A percentile compares a stretch with the other conserved stretches of the same genome.
Evolutionary conservation across 352 stramenopile genomes (phyloP).

Genomic region (Phytophthora europaea): DNA sequence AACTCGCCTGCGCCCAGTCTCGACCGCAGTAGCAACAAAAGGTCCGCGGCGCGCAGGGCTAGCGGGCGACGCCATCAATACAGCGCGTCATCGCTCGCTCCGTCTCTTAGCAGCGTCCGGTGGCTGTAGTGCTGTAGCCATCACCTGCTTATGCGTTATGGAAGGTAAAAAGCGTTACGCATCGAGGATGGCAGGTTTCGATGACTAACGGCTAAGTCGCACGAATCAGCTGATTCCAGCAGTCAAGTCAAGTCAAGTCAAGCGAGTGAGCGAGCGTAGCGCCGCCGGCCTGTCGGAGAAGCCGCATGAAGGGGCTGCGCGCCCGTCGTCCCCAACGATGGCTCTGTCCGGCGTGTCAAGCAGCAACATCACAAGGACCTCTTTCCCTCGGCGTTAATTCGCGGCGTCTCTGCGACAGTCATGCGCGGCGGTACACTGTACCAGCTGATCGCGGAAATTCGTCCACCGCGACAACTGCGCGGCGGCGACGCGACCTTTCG

Average conservation of each 20-base stretch:
- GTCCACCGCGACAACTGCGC: conserved; percentile 10
- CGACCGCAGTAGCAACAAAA: too few species aligned
- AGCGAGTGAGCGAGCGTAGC: neutral
- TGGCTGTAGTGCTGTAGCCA: conserved; percentile 19
- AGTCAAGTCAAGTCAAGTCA: neutral
- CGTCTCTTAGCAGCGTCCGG: conserved; percentile 6
- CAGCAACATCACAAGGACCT: neutral
- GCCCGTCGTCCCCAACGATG: neutral
- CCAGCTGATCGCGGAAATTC: conserved; percentile 10
- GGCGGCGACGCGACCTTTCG: conserved; percentile 9
- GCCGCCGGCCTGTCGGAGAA: neutral
- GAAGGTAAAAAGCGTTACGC: conserved; percentile 1
- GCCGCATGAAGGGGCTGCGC: neutral
- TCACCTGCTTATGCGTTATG: conserved; percentile 1
- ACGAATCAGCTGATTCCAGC: neutral
- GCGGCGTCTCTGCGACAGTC: conserved; percentile 34
- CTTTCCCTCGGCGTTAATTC: too few species aligned
- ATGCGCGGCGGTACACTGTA: conserved; percentile 6
- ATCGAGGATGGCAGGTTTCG: conserved; percentile 14
- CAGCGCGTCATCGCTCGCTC: neutral
- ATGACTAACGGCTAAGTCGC: conserved; percentile 5
- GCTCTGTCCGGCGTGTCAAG: too few species aligned
- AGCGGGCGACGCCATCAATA: neutral
- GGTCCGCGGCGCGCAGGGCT: too few species aligned
- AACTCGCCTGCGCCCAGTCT: neutral